Base-by-base conservation (phyloP, 345 rosid genomes). In the Melaleuca quinquenervia region DNA sequence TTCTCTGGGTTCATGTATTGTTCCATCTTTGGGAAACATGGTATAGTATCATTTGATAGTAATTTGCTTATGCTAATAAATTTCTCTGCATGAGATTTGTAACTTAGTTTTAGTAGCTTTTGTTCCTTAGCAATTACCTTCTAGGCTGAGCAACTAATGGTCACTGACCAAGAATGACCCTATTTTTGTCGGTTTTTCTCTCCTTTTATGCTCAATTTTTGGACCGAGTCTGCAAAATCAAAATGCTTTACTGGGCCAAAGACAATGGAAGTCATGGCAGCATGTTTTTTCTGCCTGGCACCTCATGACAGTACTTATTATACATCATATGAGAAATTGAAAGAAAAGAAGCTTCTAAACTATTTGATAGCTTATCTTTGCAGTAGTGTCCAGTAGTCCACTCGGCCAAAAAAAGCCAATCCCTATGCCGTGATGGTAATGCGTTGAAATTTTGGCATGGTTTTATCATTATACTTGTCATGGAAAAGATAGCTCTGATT, bases 341-440 rank as follows among this genome's bases (percentile, higher is more conserved):
- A 18, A 22, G 1, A 64, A 14, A 29, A 64, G 18, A 5, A 36
- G 12, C 78, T 70, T 70, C 32, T 36, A 18, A 36, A 9, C 36
- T 70, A 70, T 60, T 44, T 52, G 51, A 16, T 62, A 44, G 27
- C 27, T 60, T 13, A 82, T 44, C 86, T 22, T 92, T 91, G 56
- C 95, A 97, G 99, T 96, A 97, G 97, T 85, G 94, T 96, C 14
- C 53, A 85, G 86, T 93, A 91, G 90, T 87, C 92, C 62, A 84
- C 92, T 27, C 90, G 98, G 48, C 94, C 93, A 82, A 92, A 86
- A 87, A 89, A 76, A 53, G 74, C 87, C 5, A 98, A 97, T 89
- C 96, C 98, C 27, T 96, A 93, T 88, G 96, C 98, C 54, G 98
- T 98, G 62, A 91, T 92, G 95, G 99, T 97, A 86, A 82, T 91